phyloP scores from a whole-genome alignment of 2,329 filamentous ascomycete species.

The Fonsecaea nubica region DNA sequence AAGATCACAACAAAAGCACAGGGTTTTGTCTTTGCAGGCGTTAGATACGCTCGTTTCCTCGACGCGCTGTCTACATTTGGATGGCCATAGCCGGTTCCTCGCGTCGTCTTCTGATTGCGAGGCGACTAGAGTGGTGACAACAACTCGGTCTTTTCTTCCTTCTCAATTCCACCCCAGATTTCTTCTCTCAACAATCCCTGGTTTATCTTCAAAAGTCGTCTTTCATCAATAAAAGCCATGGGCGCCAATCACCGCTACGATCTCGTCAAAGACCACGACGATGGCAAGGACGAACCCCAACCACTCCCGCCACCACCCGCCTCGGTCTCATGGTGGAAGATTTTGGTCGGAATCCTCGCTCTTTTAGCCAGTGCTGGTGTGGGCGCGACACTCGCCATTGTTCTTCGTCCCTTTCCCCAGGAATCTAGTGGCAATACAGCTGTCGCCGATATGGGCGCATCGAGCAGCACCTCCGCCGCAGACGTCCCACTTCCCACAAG shows the following conservation, averaged over 20 bases:
- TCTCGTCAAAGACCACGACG: conserved; percentile 22
- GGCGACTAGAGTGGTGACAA: not conserved
- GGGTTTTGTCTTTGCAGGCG: not conserved
- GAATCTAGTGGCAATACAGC: conserved; percentile 12
- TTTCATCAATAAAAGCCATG: conserved; percentile 17
- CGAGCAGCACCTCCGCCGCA: conserved; percentile 7
- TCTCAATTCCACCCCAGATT: conserved; percentile 7
- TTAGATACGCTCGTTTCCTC: not conserved
- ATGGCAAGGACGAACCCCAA: conserved; percentile 12
- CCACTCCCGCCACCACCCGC: not conserved
- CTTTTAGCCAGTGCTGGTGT: conserved; percentile 20
- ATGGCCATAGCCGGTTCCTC: not conserved
- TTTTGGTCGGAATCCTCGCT: conserved; percentile 15
- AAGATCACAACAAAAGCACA: not conserved
- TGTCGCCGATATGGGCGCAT: not conserved
- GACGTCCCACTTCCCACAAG: conserved; percentile 17
- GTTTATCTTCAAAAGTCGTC: conserved; percentile 4
- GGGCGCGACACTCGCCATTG: conserved; percentile 19
- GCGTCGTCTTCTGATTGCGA: not conserved
- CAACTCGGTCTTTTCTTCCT: not conserved
- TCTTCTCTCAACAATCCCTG: not conserved
- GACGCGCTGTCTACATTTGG: not conserved
- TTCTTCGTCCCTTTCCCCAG: conserved; percentile 4
- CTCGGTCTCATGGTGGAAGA: conserved; percentile 23
- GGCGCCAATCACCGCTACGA: conserved; percentile 26